phyloP scores from a whole-genome alignment of 2,329 filamentous ascomycete genomes.

The Amesomyces nigricolor region DNA sequence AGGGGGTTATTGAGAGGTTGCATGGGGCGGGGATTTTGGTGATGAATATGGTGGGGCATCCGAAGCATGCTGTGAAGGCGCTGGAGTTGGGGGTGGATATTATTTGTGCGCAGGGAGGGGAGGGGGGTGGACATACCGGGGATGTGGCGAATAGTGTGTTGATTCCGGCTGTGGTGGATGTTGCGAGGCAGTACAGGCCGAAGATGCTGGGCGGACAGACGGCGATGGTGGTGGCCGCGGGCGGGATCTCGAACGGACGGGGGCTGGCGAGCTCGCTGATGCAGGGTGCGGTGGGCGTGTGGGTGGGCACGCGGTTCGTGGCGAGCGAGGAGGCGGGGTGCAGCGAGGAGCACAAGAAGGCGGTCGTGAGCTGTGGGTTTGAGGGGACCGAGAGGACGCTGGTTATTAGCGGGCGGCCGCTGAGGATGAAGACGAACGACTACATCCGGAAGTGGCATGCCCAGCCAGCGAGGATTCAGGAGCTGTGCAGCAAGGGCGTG shows the following conservation, averaged over 20 bases:
- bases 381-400: slow-evolving; percentile 78
- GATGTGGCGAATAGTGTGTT: slow-evolving; percentile 81
- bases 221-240: slow-evolving; percentile 81
- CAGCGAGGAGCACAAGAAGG: slow-evolving; percentile 74
- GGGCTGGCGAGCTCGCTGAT: slow-evolving; percentile 76
- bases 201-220: slow-evolving; percentile 61
- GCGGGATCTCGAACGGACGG: slow-evolving; percentile 78
- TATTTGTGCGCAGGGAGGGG: slow-evolving; percentile 85
- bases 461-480: slow-evolving; percentile 66
- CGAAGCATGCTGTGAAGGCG: slow-evolving; percentile 85
- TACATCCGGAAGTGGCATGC: slow-evolving; percentile 80
- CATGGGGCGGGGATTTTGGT: slow-evolving; percentile 76
- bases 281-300: slow-evolving; percentile 82
- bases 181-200: slow-evolving; percentile 66
- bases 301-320: slow-evolving; percentile 92
- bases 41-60: slow-evolving; percentile 97
- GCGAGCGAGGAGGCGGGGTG: slow-evolving; percentile 76
- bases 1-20: slow-evolving; percentile 64
- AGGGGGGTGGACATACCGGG: slow-evolving; percentile 86
- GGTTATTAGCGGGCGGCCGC: slow-evolving; percentile 73
- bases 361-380: slow-evolving; percentile 72
- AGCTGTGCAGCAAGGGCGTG: slow-evolving; percentile 68
- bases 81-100: slow-evolving; percentile 83
- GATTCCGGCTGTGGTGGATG: slow-evolving; percentile 80
- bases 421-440: slow-evolving; percentile 75